A percentile compares a stretch with the other conserved stretches of the same genome.
Evolutionary conservation across 2,329 filamentous ascomycete species (phyloP).

Genomic region (Xylaria sp.): DNA sequence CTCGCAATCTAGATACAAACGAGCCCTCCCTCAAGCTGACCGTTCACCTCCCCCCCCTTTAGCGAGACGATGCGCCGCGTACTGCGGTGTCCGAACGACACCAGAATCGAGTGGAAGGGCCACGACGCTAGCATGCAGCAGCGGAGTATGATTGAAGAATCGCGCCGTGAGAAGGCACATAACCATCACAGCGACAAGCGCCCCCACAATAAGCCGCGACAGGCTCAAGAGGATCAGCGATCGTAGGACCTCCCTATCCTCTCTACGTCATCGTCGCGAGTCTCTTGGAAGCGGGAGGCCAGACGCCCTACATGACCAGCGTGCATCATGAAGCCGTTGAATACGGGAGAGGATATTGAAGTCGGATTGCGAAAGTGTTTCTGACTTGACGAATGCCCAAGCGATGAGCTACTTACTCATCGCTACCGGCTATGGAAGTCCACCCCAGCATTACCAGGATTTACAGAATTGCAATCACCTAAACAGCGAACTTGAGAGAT

Average conservation of each 20-base stretch:
- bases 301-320: not conserved
- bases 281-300: not conserved
- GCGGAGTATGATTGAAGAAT: slow-evolving; percentile 88
- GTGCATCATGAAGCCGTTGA: slow-evolving; percentile 1
- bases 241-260: slow-evolving; percentile 37
- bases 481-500: slow-evolving; percentile 14
- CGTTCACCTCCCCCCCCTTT: slow-evolving; percentile 37
- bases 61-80: slow-evolving; percentile 95
- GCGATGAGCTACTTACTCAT: slow-evolving; percentile 8
- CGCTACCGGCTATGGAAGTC: slow-evolving; percentile 2
- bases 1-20: not conserved
- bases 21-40: slow-evolving; percentile 18
- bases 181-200: slow-evolving; percentile 51
- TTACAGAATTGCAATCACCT: slow-evolving; percentile 24
- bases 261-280: not conserved
- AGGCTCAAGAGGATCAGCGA: slow-evolving; percentile 48
- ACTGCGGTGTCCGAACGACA: slow-evolving; percentile 86
- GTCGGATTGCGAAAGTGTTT: slow-evolving; percentile 7
- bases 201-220: slow-evolving; percentile 45
- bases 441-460: not conserved
- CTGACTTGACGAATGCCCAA: slow-evolving; percentile 7
- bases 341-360: not conserved
- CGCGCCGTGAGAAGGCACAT: slow-evolving; percentile 83
- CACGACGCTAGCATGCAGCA: slow-evolving; percentile 97
- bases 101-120: slow-evolving; percentile 92